Conservation (phyloP, 495 filamentous ascomycete genomes). For the Penicillium pulvis region DNA sequence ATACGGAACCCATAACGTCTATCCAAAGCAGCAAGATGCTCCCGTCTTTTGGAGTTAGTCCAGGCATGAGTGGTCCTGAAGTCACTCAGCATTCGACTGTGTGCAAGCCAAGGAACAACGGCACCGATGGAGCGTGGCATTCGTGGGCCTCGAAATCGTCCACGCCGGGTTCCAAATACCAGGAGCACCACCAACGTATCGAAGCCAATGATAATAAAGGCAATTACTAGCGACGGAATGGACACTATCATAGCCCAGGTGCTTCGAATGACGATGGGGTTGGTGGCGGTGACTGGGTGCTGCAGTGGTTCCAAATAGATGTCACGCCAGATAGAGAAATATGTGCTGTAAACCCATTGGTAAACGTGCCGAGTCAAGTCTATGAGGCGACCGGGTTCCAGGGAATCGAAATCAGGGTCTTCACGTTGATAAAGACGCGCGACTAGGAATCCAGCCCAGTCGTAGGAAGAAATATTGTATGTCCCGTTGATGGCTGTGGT, state of each 20-base stretch:
- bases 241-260: slow-evolving; percentile 42
- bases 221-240: slow-evolving; percentile 34
- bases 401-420: slow-evolving; percentile 28
- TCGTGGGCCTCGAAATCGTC: slow-evolving; percentile 40
- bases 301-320: slow-evolving; percentile 37
- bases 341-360: slow-evolving; percentile 46
- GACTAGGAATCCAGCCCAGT: slow-evolving; percentile 46
- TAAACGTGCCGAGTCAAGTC: slow-evolving; percentile 38
- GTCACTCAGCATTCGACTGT: slow-evolving; percentile 43
- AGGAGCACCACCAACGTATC: slow-evolving; percentile 42
- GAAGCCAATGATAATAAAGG: slow-evolving; percentile 37
- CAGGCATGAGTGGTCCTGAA: slow-evolving; percentile 38
- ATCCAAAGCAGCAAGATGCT: slow-evolving; percentile 30
- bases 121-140: slow-evolving; percentile 45
- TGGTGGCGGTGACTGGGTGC: slow-evolving; percentile 20
- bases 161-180: slow-evolving; percentile 42
- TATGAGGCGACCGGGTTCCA: slow-evolving; percentile 29
- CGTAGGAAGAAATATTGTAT: slow-evolving; percentile 39
- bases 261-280: slow-evolving; percentile 36
- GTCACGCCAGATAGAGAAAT: slow-evolving; percentile 43
- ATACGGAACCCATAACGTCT: slow-evolving; percentile 43
- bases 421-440: slow-evolving; percentile 39
- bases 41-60: slow-evolving; percentile 34
- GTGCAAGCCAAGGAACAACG: slow-evolving; percentile 43
- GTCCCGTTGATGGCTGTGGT: slow-evolving; percentile 28